Evolutionary conservation across 768 basidiomycete species (phyloP), one percentile per base, ranked within the genome.

Genomic region (Ramaria sp.): DNA sequence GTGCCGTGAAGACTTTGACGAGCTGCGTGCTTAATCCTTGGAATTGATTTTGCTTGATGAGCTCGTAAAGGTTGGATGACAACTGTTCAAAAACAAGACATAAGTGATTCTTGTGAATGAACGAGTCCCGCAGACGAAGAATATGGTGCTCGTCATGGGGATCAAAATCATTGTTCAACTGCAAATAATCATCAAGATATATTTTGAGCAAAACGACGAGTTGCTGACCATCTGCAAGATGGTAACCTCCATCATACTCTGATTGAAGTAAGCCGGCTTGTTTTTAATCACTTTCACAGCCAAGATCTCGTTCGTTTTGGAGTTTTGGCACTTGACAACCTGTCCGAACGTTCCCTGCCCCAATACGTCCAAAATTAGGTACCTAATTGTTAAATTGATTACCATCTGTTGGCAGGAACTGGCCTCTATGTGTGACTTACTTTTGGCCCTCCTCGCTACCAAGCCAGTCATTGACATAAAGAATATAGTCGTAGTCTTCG

Each of bases 11-110:
- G 46, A 99, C 96, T 67, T 98, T 95, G 67, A 99, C 96, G 50
- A 99, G 85, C 67, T 94, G 91, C 5, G 93, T 95, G 70, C 88
- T 91, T 46, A 99, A 74, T 1, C 96, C 96, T 70, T 96, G 90
- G 78, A 98, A 99, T 68, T 94, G 91, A 71, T 99, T 99, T 73
- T 99, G 96, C 75, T 99, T 99, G 81, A 99, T 98, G 67, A 99
- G 80, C 70, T 99, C 96, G 75, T 98, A 99, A 57, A 99, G 78
- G 66, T 99, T 99, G 33, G 92, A 96, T 7, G 92, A 94, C 10
- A 99, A 80, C 49, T 97, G 79, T 70, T 99, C 95, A 66, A 98
- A 98, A 54, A 98, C 95, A 62, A 99, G 87, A 70, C 96, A 99
- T 46, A 99, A 78, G 70, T 99, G 96, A 62, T 80, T 91, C 65